Percentiles rank a stretch among this genome's conserved stretches.
These are phyloP conservation scores for Rusavskia elegans DNA, from an alignment of 495 filamentous ascomycete species.

Conservation along the genomic window DNA sequence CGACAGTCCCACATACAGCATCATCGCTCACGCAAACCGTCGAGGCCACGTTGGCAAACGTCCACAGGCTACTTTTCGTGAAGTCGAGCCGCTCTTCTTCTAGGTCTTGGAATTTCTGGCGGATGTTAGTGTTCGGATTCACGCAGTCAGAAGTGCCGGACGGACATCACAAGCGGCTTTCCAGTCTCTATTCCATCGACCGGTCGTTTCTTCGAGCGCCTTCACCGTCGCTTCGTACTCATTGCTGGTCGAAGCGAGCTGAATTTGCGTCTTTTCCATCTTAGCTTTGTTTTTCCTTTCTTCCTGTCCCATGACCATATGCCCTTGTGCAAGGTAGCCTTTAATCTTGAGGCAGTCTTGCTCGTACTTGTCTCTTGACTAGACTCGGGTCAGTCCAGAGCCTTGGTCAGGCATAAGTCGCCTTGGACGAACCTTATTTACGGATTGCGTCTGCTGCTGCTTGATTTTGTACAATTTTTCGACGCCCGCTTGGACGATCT, in stretches of 20 bases:
- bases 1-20: slow-evolving; percentile 34
- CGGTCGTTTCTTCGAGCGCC: slow-evolving; percentile 86
- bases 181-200: slow-evolving; percentile 95
- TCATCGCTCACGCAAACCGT: slow-evolving; percentile 99
- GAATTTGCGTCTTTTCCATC: slow-evolving; percentile 96
- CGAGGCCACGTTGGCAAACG: slow-evolving; percentile 89
- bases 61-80: slow-evolving; percentile 93
- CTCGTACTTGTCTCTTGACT: slow-evolving; percentile 87
- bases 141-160: background rate
- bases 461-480: slow-evolving; percentile 91
- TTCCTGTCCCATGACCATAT: slow-evolving; percentile 99
- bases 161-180: slow-evolving; percentile 80
- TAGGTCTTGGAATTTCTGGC: slow-evolving; percentile 91
- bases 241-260: slow-evolving; percentile 70
- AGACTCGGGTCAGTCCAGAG: slow-evolving; percentile 14
- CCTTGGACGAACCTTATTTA: slow-evolving; percentile 60
- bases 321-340: slow-evolving; percentile 92
- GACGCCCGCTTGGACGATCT: slow-evolving; percentile 84
- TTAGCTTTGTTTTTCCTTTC: slow-evolving; percentile 98
- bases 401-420: background rate
- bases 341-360: slow-evolving; percentile 98
- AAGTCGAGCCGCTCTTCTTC: slow-evolving; percentile 96
- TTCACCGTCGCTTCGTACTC: slow-evolving; percentile 93
- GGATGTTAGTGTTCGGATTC: slow-evolving; percentile 13
- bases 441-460: slow-evolving; percentile 71